Base-by-base conservation (phyloP, 148 eudicot genomes). In the Chenopodium quinoa region DNA sequence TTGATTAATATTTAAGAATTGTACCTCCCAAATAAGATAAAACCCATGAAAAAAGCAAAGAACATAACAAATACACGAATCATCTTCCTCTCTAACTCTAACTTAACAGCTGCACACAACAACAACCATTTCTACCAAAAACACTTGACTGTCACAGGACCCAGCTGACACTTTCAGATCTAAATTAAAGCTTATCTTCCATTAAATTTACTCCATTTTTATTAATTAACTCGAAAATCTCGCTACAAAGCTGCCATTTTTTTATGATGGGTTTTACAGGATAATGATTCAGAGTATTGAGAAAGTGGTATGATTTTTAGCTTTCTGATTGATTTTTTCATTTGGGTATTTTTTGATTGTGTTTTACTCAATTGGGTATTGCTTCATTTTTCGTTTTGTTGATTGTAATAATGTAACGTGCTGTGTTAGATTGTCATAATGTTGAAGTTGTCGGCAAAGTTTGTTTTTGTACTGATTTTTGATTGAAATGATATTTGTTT, bases 261-360 rank as follows among this genome's bases (percentile, higher is more conserved):
- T 66, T 12, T 66, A 7, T 68, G 6, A 56, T 56, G 25, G 40
- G 22, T 62, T 44, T 73, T 80, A 54, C 31, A 32, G 58, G 54
- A 69, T 1, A 25, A 66, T 9, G 63, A 78, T 76, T 64, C 83
- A 70, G 78, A 79, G 82, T 40, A 68, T 27, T 79, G 31, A n/a
- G 2, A 47, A 76, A 47, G n/a, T 47, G 65, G 79, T 71, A 69
- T 27, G 66, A 14, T 81, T 82, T 80, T 56, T n/a, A 11, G 6
- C 23, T 46, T 37, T 54, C 80, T 75, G 69, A 75, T 74, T 65
- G 20, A 32, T 60, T 52, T 65, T 78, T 44, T 79, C 70, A 83
- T 75, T 19, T 85, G 81, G 88, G 84, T 81, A 56, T 7, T 48
- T 76, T 34, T 80, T 7, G 22, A 72, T 66, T 56, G 58, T 77